These are phyloP conservation scores for Phytophthora palmivora DNA, from an alignment of 352 stramenopile genomes.

Conservation along the genomic window DNA sequence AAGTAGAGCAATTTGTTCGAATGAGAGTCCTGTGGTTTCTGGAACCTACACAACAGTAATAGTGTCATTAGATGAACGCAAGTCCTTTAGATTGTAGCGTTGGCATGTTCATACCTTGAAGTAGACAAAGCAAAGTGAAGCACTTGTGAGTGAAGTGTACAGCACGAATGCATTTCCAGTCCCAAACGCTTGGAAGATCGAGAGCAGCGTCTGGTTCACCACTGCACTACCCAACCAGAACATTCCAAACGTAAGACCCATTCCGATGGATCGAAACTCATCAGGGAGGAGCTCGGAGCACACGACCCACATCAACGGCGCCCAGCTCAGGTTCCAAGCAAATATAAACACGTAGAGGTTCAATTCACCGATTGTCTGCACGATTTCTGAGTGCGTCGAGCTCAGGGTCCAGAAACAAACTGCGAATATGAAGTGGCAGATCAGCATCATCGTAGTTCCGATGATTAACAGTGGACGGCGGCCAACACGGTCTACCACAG, in stretches of 20 bases:
- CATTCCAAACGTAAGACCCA: conserved; percentile 75
- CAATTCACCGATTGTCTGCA: conserved; percentile 58
- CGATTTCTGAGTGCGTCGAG: conserved; percentile 17
- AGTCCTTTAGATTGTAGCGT: neutral
- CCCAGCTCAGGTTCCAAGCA: conserved; percentile 80
- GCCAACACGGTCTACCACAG: conserved; percentile 63
- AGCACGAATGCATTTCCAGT: conserved; percentile 59
- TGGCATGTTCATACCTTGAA: conserved; percentile 47
- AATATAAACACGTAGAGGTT: conserved; percentile 81
- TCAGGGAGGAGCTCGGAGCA: conserved; percentile 72
- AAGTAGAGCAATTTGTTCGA: conserved; percentile 68
- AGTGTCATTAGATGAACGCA: neutral
- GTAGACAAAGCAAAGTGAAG: conserved; percentile 59
- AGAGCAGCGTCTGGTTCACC: conserved; percentile 75
- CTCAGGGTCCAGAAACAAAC: conserved; percentile 57
- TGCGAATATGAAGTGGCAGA: conserved; percentile 57
- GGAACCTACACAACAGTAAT: conserved; percentile 42
- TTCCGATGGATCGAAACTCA: conserved; percentile 74
- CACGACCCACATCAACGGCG: conserved; percentile 79
- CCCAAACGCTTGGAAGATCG: conserved; percentile 58
- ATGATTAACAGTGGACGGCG: conserved; percentile 64
- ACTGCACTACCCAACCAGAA: conserved; percentile 77
- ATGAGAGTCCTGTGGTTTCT: conserved; percentile 67
- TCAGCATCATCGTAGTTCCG: conserved; percentile 63
- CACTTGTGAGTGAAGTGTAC: conserved; percentile 53